phyloP scores from a whole-genome alignment of 148 eudicot species.

The Vaccinium macrocarpon region DNA sequence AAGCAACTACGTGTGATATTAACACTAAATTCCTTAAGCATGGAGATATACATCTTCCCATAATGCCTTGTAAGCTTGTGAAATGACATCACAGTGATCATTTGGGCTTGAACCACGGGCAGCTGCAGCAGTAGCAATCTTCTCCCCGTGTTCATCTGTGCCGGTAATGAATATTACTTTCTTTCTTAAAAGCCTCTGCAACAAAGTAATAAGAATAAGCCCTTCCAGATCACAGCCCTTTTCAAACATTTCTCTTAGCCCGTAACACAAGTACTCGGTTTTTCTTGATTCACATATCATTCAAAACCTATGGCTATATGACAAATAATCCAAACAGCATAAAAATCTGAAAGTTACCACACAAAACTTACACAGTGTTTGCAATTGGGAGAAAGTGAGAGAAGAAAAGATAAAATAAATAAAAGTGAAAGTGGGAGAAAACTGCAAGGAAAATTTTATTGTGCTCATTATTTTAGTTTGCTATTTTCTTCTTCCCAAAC shows the following conservation, averaged over 20 bases:
- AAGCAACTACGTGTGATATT: neutral
- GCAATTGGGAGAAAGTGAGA: no score
- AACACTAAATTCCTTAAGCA: neutral
- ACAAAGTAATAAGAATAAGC: conserved; percentile 17
- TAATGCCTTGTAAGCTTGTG: conserved; percentile 69
- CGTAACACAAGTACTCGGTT: neutral
- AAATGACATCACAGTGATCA: conserved; percentile 74
- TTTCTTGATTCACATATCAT: neutral
- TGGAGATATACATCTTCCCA: conserved; percentile 70
- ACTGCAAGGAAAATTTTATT: no score
- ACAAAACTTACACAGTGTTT: neutral
- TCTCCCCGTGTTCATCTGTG: conserved; percentile 99
- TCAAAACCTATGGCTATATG: neutral
- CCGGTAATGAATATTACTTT: conserved; percentile 94
- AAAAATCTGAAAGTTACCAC: neutral
- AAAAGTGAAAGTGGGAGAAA: no score
- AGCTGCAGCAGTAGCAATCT: conserved; percentile 92
- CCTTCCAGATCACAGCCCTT: neutral
- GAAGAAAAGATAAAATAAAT: neutral
- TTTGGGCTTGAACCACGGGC: conserved; percentile 66
- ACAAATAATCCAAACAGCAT: neutral
- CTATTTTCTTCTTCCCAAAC: no score
- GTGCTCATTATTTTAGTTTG: no score
- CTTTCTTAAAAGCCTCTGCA: conserved; percentile 79
- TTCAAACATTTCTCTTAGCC: neutral